Conservation (phyloP, 306 rosid species). For the Purshia tridentata region DNA sequence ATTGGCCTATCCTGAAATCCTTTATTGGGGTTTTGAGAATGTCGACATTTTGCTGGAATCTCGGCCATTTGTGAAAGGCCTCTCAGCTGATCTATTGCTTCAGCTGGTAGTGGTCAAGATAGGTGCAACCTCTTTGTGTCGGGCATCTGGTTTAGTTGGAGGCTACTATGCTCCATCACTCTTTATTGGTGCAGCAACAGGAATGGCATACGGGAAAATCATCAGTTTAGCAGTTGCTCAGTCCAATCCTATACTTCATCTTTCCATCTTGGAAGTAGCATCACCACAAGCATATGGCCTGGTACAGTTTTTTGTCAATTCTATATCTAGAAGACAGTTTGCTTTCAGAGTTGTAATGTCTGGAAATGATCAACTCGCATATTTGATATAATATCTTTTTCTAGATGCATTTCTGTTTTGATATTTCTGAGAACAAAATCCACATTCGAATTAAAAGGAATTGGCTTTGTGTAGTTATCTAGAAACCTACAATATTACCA, state of each 20-base stretch:
- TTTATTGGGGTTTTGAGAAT: slow-evolving; percentile 94
- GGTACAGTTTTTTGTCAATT: slow-evolving; percentile 50
- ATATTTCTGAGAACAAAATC: slow-evolving; percentile 24
- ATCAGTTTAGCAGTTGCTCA: slow-evolving; percentile 59
- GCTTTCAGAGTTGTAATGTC: slow-evolving; percentile 18
- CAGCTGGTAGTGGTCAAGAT: slow-evolving; percentile 84
- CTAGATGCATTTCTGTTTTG: slow-evolving; percentile 5
- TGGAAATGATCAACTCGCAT: slow-evolving; percentile 20
- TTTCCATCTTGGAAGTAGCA: slow-evolving; percentile 84
- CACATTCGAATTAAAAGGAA: slow-evolving; percentile 23
- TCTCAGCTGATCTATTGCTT: slow-evolving; percentile 68
- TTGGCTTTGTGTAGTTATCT: slow-evolving; percentile 11
- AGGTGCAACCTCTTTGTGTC: slow-evolving; percentile 80
- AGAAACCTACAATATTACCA: slow-evolving; percentile 8
- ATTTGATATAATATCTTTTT: slow-evolving; percentile 9
- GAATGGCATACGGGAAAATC: slow-evolving; percentile 89
- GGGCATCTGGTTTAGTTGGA: slow-evolving; percentile 92
- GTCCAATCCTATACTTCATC: slow-evolving; percentile 49
- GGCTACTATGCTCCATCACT: slow-evolving; percentile 96
- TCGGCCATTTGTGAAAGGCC: slow-evolving; percentile 72
- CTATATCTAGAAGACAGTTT: slow-evolving; percentile 16
- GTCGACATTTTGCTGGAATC: slow-evolving; percentile 90
- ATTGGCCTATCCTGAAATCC: slow-evolving; percentile 85
- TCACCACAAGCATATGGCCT: slow-evolving; percentile 96
- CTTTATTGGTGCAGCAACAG: slow-evolving; percentile 93